A percentile compares a stretch with the other conserved stretches of the same genome.
phyloP scores from a whole-genome alignment of 225 moss, liverwort and hornwort genomes.

The Sphagnum tenellum region DNA sequence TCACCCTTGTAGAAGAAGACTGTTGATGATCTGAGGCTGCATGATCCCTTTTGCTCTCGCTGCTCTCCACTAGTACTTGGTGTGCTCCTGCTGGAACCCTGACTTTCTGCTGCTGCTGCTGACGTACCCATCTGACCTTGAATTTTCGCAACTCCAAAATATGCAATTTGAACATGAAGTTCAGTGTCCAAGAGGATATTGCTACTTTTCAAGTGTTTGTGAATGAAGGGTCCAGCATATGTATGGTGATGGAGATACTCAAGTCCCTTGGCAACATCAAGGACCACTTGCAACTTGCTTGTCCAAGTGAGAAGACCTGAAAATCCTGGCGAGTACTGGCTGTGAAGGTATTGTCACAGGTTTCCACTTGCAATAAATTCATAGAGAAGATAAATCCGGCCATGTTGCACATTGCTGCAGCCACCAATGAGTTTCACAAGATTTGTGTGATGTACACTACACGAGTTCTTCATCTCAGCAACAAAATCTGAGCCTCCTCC shows the following conservation, averaged over 20 bases:
- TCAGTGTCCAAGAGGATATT: constrained; percentile 62
- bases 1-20: too few relatives aligned
- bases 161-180: constrained; percentile 57
- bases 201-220: constrained; percentile 76
- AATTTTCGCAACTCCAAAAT: constrained; percentile 64
- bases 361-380: constrained; percentile 49
- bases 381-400: constrained; percentile 41
- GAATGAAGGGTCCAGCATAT: constrained; percentile 40
- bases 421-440: constrained; percentile 67
- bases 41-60: not conserved
- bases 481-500: constrained; percentile 13
- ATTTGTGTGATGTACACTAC: constrained; percentile 73
- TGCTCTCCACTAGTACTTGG: too few relatives aligned
- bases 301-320: constrained; percentile 57
- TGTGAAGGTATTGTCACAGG: constrained; percentile 67
- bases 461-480: constrained; percentile 58
- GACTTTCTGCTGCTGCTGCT: too few relatives aligned
- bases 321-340: constrained; percentile 36
- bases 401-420: constrained; percentile 38
- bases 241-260: constrained; percentile 80
- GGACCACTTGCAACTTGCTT: constrained; percentile 51
- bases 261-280: constrained; percentile 77
- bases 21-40: not conserved
- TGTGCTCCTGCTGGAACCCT: too few relatives aligned
- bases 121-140: constrained; percentile 16